Percentiles rank a stretch among this genome's conserved stretches.
phyloP scores from a whole-genome alignment of 2,329 filamentous ascomycete species.

The Onygenales sp. region DNA sequence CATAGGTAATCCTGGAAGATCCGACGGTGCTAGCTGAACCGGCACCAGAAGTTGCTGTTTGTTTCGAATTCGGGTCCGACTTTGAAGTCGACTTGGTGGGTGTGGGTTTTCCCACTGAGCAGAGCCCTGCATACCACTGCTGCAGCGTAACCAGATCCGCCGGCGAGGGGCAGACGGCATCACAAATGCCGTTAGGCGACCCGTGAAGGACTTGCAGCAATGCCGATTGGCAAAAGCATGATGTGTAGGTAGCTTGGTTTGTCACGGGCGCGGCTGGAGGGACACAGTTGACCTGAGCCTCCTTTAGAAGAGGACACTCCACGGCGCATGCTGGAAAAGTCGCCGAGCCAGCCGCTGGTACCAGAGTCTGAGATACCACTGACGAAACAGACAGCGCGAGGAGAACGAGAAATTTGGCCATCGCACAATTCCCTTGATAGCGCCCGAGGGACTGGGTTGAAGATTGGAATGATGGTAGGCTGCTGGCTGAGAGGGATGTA shows the following conservation, averaged over 20 bases:
- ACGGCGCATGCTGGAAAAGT: slow-evolving; percentile 55
- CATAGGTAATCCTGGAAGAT: not conserved
- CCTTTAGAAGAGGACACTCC: slow-evolving; percentile 51
- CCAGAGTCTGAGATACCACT: slow-evolving; percentile 19
- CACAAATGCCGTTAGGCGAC: slow-evolving; percentile 53
- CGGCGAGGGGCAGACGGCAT: slow-evolving; percentile 44
- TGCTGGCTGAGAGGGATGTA: no score
- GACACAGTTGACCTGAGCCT: slow-evolving; percentile 64
- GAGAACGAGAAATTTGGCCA: slow-evolving; percentile 11
- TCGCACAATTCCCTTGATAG: not conserved
- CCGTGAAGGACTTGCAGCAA: slow-evolving; percentile 50
- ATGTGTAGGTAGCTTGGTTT: slow-evolving; percentile 46
- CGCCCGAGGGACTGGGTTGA: no score
- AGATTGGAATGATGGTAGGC: no score
- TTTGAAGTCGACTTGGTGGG: not conserved
- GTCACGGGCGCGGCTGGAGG: slow-evolving; percentile 45
- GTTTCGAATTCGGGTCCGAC: not conserved
- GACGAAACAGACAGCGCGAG: slow-evolving; percentile 14
- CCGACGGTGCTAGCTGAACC: not conserved
- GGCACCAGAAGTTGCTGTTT: not conserved
- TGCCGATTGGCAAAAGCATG: slow-evolving; percentile 64
- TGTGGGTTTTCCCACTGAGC: slow-evolving; percentile 20
- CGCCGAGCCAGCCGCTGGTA: slow-evolving; percentile 27
- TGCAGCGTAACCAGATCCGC: slow-evolving; percentile 50
- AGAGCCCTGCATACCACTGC: slow-evolving; percentile 62